Percentiles rank a stretch among this genome's conserved stretches.
Evolutionary conservation across 192 early-diverging fungal species (phyloP).

Genomic region (Lobosporangium transversale): DNA sequence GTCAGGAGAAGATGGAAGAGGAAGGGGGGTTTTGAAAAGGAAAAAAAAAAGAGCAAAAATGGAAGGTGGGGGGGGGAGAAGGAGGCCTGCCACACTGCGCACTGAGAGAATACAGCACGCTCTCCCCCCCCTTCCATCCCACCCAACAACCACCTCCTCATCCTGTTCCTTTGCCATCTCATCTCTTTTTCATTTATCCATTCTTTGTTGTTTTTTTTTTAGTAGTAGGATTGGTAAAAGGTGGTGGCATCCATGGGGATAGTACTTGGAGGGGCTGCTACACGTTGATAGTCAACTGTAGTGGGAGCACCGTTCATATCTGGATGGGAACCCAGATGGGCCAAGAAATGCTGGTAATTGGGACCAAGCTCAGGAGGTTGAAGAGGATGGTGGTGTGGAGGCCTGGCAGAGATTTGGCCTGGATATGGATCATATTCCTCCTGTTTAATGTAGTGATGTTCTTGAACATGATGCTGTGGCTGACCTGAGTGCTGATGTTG

Average conservation of each 20-base stretch:
- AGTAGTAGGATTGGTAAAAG: constrained; percentile 14
- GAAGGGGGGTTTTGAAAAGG: too few relatives aligned
- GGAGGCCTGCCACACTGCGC: too few relatives aligned
- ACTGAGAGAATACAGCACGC: too few relatives aligned
- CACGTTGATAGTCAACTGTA: not conserved
- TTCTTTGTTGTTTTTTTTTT: too few relatives aligned
- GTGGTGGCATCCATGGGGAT: not conserved
- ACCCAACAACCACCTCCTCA: too few relatives aligned
- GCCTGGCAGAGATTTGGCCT: not conserved
- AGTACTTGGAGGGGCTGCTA: not conserved
- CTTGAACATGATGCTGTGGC: not conserved
- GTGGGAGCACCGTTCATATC: constrained; percentile 1
- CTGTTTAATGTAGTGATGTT: constrained; percentile 13
- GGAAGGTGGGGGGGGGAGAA: too few relatives aligned
- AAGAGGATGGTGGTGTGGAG: constrained; percentile 12
- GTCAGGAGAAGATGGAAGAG: too few relatives aligned
- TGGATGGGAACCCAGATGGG: not conserved
- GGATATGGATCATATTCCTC: constrained; percentile 15
- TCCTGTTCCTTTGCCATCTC: too few relatives aligned
- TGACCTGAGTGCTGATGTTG: constrained; percentile 10
- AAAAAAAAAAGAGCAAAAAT: too few relatives aligned
- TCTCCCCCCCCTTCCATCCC: too few relatives aligned
- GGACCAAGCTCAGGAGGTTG: constrained; percentile 24
- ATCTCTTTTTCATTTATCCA: too few relatives aligned
- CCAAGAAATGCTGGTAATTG: constrained; percentile 8